A percentile compares a stretch with the other conserved stretches of the same genome.
phyloP scores from a whole-genome alignment of 1,284 basidiomycete species.

The Irpex lacteus region DNA sequence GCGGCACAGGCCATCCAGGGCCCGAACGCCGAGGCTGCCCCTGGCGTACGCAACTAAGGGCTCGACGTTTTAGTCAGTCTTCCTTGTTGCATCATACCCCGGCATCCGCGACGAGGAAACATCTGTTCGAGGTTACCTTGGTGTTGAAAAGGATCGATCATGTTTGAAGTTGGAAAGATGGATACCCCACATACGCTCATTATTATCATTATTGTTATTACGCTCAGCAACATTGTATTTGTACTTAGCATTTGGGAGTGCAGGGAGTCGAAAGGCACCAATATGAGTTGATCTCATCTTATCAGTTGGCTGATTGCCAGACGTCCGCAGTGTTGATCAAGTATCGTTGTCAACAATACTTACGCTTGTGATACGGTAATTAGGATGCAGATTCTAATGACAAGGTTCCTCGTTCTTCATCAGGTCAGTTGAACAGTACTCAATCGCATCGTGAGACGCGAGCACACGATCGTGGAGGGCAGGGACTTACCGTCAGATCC shows the following conservation, averaged over 20 bases:
- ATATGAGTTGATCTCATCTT: conserved; percentile 1
- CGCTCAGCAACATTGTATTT: conserved; percentile 2
- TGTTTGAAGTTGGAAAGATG: background rate
- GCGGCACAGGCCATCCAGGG: background rate
- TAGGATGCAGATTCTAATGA: no score
- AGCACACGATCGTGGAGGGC: no score
- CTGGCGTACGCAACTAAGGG: background rate
- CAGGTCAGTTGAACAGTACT: no score
- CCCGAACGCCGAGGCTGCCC: background rate
- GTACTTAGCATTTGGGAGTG: background rate
- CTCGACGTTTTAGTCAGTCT: background rate
- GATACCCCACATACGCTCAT: background rate
- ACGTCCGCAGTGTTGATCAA: no score
- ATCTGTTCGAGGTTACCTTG: background rate
- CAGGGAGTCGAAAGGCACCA: background rate
- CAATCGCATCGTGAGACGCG: no score
- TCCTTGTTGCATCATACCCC: background rate
- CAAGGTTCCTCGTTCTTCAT: no score
- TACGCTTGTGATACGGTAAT: no score
- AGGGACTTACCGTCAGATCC: no score
- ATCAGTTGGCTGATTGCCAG: background rate
- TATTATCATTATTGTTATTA: background rate
- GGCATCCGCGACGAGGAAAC: background rate
- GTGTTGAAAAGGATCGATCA: background rate
- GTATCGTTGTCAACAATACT: no score